A percentile compares a stretch with the other conserved stretches of the same genome.
phyloP scores from a whole-genome alignment of 2,329 filamentous ascomycete species.

The Colletotrichum truncatum region DNA sequence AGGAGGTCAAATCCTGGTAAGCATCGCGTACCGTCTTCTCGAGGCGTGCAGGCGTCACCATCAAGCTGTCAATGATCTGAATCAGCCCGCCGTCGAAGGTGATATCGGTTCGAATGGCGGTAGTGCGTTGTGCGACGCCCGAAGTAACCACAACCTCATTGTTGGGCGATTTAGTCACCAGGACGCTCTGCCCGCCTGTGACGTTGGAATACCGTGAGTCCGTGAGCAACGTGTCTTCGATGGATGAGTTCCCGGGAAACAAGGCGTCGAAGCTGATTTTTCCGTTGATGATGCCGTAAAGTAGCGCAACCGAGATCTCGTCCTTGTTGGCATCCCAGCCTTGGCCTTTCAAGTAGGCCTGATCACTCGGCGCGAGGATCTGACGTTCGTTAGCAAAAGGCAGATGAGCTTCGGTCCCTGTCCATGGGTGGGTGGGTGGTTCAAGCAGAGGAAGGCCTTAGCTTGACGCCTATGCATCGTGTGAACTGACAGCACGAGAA shows the following conservation, averaged over 20 bases:
- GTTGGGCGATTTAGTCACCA: conserved; percentile 53
- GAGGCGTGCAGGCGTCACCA: conserved; percentile 51
- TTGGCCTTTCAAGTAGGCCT: conserved; percentile 56
- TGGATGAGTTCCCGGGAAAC: conserved; percentile 44
- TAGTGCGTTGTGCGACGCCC: conserved; percentile 52
- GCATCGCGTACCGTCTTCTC: conserved; percentile 28
- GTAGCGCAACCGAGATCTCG: conserved; percentile 54
- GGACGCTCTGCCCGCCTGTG: conserved; percentile 57
- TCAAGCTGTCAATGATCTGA: conserved; percentile 61
- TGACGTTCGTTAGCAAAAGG: conserved; percentile 32
- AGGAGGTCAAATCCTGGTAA: conserved; percentile 26
- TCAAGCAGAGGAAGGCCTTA: background rate
- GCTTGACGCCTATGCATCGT: background rate
- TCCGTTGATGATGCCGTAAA: conserved; percentile 69
- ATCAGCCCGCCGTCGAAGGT: conserved; percentile 58
- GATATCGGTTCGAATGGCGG: conserved; percentile 52
- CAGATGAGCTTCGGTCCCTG: too few relatives aligned
- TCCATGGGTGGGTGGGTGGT: too few relatives aligned
- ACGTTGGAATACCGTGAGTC: conserved; percentile 55
- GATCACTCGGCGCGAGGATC: conserved; percentile 67
- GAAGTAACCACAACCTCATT: conserved; percentile 36
- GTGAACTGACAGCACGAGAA: background rate
- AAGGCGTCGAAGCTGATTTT: conserved; percentile 53
- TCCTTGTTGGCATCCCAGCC: conserved; percentile 51
- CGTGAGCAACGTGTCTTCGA: conserved; percentile 55